Evolutionary conservation across 23 red algal genomes (phyloP), one percentile per base, ranked within the genome.

Genomic region (Gracilariopsis chorda): DNA sequence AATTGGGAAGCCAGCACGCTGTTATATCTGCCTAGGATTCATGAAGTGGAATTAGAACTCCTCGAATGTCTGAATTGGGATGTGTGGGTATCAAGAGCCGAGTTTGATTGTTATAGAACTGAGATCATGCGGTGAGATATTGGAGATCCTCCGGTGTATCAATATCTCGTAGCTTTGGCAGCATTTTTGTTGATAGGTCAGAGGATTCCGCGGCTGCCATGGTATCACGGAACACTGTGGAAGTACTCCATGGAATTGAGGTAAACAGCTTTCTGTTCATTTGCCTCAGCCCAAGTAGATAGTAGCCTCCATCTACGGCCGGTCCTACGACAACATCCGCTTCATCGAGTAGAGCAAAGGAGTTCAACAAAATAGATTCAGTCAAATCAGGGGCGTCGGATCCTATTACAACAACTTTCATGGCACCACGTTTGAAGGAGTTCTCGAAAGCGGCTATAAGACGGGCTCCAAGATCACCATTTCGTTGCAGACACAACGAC

Each of bases 271-370:
- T 29, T 29, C 29, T 49, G 24, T 63, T 21, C 74, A 74, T 52
- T 14, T 14, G 29, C 16, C 48, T 83, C 67, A 98, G 28, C 45
- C 96, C 96, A 3, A 98, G 78, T 42, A 98, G 44, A 63, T 98
- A 98, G 60, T 95, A 98, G 0, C 96, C 96, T 1, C 96, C 96
- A 77, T 98, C 96, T 33, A 47, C 56, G 20, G 89, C 91, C 19
- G 96, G 96, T 17, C 96, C 96, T 47, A 98, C 70, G 21, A 98
- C 96, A 17, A 87, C 82, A 59, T 92, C 87, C 20, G 70, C 72
- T 20, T 47, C 44, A 20, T 93, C 80, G 11, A 97, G 75, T n/a
- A 76, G 11, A 9, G 40, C 61, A 35, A 98, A 95, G 7, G 96
- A 92, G 41, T 77, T 56, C 2, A 67, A 17, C 9, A 98, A 57